These are phyloP conservation scores for Coniferiporia weirii DNA, from an alignment of 1,284 basidiomycete species.

Conservation along the genomic window DNA sequence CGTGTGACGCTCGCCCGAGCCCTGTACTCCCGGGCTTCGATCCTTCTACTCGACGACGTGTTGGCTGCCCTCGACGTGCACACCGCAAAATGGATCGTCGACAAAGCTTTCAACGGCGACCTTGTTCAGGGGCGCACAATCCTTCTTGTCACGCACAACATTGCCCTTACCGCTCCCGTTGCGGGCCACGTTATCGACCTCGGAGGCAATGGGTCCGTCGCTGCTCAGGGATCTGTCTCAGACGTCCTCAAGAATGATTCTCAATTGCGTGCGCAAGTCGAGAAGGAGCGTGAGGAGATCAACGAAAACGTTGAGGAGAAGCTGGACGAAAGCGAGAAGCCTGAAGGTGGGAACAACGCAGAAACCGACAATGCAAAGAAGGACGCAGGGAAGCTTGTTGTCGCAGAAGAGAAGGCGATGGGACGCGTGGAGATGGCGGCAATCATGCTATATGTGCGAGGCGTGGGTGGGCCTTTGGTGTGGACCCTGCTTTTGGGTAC, in stretches of 20 bases:
- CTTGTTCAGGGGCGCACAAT: constrained; percentile 38
- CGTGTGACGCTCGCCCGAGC: constrained; percentile 33
- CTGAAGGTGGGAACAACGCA: background rate
- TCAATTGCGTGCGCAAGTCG: constrained; percentile 20
- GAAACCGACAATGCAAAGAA: constrained; percentile 15
- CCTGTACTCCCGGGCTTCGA: constrained; percentile 32
- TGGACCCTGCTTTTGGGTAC: constrained; percentile 12
- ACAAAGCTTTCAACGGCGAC: constrained; percentile 37
- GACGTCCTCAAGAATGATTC: constrained; percentile 25
- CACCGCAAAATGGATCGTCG: constrained; percentile 40
- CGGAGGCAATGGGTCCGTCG: constrained; percentile 24
- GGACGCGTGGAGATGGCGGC: constrained; percentile 33
- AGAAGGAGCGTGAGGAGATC: constrained; percentile 17
- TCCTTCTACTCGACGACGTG: constrained; percentile 37
- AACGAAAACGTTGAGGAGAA: constrained; percentile 16
- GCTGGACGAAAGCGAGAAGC: constrained; percentile 1
- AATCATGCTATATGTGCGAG: constrained; percentile 12
- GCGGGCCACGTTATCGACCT: constrained; percentile 36
- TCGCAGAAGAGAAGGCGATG: constrained; percentile 39
- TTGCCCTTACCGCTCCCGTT: constrained; percentile 34
- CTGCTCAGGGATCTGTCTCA: constrained; percentile 22
- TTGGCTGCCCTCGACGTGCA: constrained; percentile 42
- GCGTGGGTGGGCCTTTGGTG: constrained; percentile 17
- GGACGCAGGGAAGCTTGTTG: constrained; percentile 29
- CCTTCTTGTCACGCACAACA: constrained; percentile 40